Evolutionary conservation across 257 asterid genomes (phyloP).

Genomic region (Echium plantagineum): DNA sequence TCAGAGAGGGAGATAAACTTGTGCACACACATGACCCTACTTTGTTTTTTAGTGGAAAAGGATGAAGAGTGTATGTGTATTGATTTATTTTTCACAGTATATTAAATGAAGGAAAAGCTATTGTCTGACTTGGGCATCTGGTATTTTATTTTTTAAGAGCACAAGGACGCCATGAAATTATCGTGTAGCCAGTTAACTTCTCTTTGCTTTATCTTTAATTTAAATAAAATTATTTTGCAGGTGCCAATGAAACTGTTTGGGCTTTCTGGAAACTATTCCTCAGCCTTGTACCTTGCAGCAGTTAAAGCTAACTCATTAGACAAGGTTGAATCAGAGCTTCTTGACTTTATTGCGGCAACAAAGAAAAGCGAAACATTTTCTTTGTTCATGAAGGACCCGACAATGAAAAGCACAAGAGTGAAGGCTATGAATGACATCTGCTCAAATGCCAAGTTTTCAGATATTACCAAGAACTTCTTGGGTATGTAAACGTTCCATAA

Average conservation of each 20-base stretch:
- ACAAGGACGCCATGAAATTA: background rate
- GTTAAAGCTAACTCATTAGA: conserved; percentile 72
- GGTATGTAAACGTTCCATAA: conserved; percentile 23
- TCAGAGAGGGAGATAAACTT: background rate
- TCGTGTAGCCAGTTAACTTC: background rate
- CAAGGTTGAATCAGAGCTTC: conserved; percentile 76
- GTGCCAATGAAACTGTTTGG: conserved; percentile 80
- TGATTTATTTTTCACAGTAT: background rate
- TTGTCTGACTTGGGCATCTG: background rate
- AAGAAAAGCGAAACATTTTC: conserved; percentile 67
- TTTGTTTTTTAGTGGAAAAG: background rate
- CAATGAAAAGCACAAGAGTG: conserved; percentile 52
- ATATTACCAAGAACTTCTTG: conserved; percentile 58
- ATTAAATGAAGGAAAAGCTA: background rate
- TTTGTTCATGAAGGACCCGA: conserved; percentile 68
- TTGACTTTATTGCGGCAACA: conserved; percentile 58
- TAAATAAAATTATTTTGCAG: conserved; percentile 22
- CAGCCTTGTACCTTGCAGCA: conserved; percentile 75
- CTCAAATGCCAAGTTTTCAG: conserved; percentile 50
- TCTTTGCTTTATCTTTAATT: conserved; percentile 3
- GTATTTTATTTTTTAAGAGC: background rate
- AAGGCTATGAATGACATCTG: conserved; percentile 56
- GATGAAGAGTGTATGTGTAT: background rate
- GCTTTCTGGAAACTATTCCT: conserved; percentile 82
- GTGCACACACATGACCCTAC: background rate